phyloP scores from a whole-genome alignment of 352 stramenopile species.

The Pythium folliculosum region DNA sequence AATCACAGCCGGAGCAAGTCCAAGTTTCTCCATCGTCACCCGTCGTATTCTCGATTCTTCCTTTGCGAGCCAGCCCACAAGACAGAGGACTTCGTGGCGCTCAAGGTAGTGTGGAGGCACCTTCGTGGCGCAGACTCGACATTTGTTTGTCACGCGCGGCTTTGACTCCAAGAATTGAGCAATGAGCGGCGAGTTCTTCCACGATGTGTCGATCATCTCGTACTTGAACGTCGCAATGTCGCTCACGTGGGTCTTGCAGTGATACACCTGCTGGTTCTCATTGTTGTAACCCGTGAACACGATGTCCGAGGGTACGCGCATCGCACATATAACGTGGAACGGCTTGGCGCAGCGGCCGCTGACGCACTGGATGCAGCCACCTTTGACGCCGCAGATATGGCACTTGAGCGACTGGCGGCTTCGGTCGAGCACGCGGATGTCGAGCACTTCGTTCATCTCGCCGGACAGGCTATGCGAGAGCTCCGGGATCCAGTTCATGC shows the following conservation, averaged over 20 bases:
- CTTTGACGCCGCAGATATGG: slow-evolving; percentile 76
- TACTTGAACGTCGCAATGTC: slow-evolving; percentile 62
- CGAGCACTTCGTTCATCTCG: slow-evolving; percentile 58
- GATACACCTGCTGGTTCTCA: slow-evolving; percentile 79
- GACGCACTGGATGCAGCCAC: slow-evolving; percentile 88
- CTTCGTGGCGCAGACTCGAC: slow-evolving; percentile 61
- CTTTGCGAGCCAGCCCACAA: slow-evolving; percentile 58
- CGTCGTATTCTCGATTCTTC: slow-evolving; percentile 44
- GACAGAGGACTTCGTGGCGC: slow-evolving; percentile 60
- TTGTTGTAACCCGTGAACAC: slow-evolving; percentile 86
- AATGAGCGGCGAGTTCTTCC: slow-evolving; percentile 37
- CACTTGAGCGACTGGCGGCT: slow-evolving; percentile 78
- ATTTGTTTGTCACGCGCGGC: slow-evolving; percentile 41
- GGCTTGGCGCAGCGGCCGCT: slow-evolving; percentile 78
- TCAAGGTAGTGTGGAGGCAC: slow-evolving; percentile 39
- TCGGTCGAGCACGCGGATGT: slow-evolving; percentile 64
- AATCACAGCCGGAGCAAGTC: slow-evolving; percentile 40
- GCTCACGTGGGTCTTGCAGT: slow-evolving; percentile 74
- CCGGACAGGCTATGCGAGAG: slow-evolving; percentile 70
- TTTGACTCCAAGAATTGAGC: slow-evolving; percentile 31
- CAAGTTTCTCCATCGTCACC: slow-evolving; percentile 39
- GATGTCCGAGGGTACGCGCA: slow-evolving; percentile 62
- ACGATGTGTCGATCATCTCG: slow-evolving; percentile 72
- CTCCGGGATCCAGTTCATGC: slow-evolving; percentile 87
- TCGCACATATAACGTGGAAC: slow-evolving; percentile 85